Percentiles rank a stretch among this genome's conserved stretches.
Conservation (phyloP, 108 stramenopile genomes). For the Chaetoceros muelleri region DNA sequence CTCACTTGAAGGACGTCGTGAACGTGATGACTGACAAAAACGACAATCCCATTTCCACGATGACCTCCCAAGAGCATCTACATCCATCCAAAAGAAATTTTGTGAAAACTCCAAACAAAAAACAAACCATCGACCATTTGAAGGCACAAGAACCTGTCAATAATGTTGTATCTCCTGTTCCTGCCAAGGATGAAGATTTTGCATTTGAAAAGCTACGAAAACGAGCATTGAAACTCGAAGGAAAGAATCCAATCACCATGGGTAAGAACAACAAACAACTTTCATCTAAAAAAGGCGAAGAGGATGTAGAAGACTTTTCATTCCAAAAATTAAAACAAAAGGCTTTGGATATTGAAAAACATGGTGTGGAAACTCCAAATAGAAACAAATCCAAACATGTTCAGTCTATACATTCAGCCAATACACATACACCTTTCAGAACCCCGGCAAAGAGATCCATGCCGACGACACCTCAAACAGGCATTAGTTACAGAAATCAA, state of each 20-base stretch:
- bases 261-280: neutral
- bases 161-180: neutral
- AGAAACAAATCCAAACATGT: no score
- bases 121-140: no score
- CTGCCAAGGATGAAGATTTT: neutral
- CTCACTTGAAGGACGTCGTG: no score
- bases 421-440: no score
- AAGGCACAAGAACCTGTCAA: no score
- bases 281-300: neutral
- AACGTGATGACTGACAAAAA: no score
- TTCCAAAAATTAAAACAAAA: neutral
- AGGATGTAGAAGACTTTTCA: neutral
- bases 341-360: neutral
- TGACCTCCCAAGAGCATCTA: no score
- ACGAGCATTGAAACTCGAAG: neutral
- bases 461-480: neutral
- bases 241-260: neutral
- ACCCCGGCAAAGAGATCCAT: neutral
- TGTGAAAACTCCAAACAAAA: no score
- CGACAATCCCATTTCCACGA: no score
- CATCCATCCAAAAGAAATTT: no score
- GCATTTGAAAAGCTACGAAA: neutral
- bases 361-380: neutral
- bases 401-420: no score
- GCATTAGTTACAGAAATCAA: neutral